A percentile compares a stretch with the other conserved stretches of the same genome.
Evolutionary conservation across 352 stramenopile species (phyloP).

Genomic region (Phytophthora syringae): DNA sequence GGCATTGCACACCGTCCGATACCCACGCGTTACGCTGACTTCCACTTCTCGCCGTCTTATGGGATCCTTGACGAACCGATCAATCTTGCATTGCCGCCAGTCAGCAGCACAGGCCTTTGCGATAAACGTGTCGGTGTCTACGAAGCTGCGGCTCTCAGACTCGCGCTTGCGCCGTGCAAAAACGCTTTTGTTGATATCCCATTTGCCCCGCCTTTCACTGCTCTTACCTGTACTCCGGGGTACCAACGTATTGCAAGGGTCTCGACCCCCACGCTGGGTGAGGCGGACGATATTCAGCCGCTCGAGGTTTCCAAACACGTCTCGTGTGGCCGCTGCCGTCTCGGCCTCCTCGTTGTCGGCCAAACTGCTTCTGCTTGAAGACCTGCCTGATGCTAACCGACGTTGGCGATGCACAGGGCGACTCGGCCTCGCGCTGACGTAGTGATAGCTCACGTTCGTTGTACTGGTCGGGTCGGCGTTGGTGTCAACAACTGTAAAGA

Average conservation of each 20-base stretch:
- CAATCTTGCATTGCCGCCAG: constrained; percentile 79
- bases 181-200: constrained; percentile 86
- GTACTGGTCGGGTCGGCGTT: constrained; percentile 25
- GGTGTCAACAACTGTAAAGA: constrained; percentile 59
- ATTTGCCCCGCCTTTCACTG: constrained; percentile 48
- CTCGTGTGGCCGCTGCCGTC: constrained; percentile 6
- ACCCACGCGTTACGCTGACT: constrained; percentile 54
- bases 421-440: constrained; percentile 39
- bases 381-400: constrained; percentile 7
- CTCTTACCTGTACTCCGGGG: constrained; percentile 57
- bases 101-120: constrained; percentile 69
- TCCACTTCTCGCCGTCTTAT: constrained; percentile 66
- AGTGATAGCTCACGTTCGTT: constrained; percentile 46
- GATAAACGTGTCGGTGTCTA: constrained; percentile 76
- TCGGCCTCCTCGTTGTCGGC: constrained; percentile 20
- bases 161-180: constrained; percentile 69
- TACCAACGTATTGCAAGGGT: constrained; percentile 77
- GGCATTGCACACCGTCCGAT: constrained; percentile 58
- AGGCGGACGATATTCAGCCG: constrained; percentile 65
- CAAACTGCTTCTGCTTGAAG: constrained; percentile 8
- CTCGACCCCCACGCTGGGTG: constrained; percentile 55
- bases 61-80: constrained; percentile 77
- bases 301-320: constrained; percentile 42
- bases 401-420: constrained; percentile 28
- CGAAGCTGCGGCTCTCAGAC: constrained; percentile 60